Evolutionary conservation across 495 filamentous ascomycete genomes (phyloP).

Genomic region (Penicillium subrubescens): DNA sequence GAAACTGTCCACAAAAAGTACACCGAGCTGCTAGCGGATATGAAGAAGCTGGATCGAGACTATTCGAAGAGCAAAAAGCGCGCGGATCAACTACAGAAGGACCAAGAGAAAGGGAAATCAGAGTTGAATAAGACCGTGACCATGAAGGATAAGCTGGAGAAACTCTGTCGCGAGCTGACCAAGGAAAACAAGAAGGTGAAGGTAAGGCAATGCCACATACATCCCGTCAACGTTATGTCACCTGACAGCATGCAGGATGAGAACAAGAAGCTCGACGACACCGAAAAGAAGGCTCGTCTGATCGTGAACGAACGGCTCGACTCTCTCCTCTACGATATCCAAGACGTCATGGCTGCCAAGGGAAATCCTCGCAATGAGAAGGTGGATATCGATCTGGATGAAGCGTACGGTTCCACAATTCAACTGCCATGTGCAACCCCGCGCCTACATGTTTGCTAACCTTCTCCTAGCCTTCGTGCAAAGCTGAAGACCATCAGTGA

Average conservation of each 20-base stretch:
- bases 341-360: constrained; percentile 77
- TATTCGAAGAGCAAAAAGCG: constrained; percentile 95
- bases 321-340: constrained; percentile 72
- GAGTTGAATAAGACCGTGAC: constrained; percentile 85
- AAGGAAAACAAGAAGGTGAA: constrained; percentile 97
- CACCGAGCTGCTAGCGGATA: constrained; percentile 84
- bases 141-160: constrained; percentile 93
- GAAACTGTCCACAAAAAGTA: constrained; percentile 89
- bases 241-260: constrained; percentile 67
- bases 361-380: constrained; percentile 74
- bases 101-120: constrained; percentile 83
- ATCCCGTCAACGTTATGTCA: not conserved
- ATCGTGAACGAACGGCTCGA: constrained; percentile 84
- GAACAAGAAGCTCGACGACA: constrained; percentile 81
- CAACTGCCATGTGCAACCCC: not conserved
- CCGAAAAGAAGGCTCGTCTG: constrained; percentile 75
- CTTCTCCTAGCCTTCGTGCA: constrained; percentile 67
- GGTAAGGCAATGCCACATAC: constrained; percentile 48
- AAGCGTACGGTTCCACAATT: constrained; percentile 64
- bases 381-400: constrained; percentile 79
- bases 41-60: constrained; percentile 93
- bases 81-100: constrained; percentile 92
- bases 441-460: constrained; percentile 13
- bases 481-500: constrained; percentile 94
- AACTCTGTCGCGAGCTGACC: constrained; percentile 86